These are phyloP conservation scores for Nepenthes mirabilis DNA, from an alignment of 148 eudicot species.

Conservation along the genomic window DNA sequence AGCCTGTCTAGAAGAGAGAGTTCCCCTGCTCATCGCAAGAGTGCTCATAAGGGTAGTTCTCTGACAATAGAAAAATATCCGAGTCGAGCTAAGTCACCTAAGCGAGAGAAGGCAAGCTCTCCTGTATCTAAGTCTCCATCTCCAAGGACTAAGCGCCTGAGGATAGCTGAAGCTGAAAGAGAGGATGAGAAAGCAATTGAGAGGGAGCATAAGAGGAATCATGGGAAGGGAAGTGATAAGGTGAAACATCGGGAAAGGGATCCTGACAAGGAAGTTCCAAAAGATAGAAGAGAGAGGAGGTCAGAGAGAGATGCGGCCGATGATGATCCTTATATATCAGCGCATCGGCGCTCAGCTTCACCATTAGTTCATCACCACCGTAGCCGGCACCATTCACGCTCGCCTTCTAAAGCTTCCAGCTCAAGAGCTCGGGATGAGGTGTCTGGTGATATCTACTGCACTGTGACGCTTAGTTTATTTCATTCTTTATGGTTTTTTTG, in stretches of 20 bases:
- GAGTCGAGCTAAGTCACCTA: constrained; percentile 29
- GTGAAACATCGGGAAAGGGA: constrained; percentile 38
- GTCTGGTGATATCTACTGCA: constrained; percentile 68
- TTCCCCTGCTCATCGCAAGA: constrained; percentile 56
- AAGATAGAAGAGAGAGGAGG: constrained; percentile 38
- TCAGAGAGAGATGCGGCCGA: constrained; percentile 41
- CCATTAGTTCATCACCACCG: constrained; percentile 52
- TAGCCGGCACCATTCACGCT: constrained; percentile 51
- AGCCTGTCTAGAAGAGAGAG: constrained; percentile 59
- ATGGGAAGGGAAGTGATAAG: constrained; percentile 32
- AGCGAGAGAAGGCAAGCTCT: constrained; percentile 21
- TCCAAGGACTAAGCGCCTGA: constrained; percentile 62
- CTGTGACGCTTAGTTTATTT: neutral
- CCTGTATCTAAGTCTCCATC: constrained; percentile 55
- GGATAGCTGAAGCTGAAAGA: constrained; percentile 49
- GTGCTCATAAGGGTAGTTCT: constrained; percentile 36
- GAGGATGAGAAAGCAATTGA: constrained; percentile 33
- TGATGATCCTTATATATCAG: constrained; percentile 45
- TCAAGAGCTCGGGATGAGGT: constrained; percentile 71
- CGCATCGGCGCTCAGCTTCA: constrained; percentile 45
- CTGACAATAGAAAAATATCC: constrained; percentile 40
- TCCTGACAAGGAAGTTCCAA: constrained; percentile 12
- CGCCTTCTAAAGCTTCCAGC: constrained; percentile 43
- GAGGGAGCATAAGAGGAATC: constrained; percentile 31
- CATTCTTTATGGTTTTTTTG: neutral